Base-by-base conservation (phyloP, 495 filamentous ascomycete species). In the Penicillium samsonianum region DNA sequence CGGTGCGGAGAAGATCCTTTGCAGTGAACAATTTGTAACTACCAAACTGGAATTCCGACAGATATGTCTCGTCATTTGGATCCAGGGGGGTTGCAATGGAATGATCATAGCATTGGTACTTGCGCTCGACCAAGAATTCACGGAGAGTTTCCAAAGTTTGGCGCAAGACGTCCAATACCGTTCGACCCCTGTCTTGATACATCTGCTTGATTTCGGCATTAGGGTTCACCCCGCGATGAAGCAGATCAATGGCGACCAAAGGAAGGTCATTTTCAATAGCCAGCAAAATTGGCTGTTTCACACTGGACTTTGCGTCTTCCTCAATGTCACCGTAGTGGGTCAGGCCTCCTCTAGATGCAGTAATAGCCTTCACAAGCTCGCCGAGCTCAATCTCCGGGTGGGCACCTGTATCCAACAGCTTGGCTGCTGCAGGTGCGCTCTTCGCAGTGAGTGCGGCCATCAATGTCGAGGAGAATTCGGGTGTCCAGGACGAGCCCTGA, bases 211-310 rank as follows among this genome's bases (percentile, higher is more conserved):
- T 69, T 4, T 85, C 49, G 0, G 78, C 69, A 51, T 84, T 85
- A 0, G 81, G 77, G 66, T 87, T 79, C 1, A 73, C 86, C 12
- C 88, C 88, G 28, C 69, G 75, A 26, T 76, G 67, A 1, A 92
- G 63, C 5, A 92, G 71, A 20, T 81, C 75, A 4, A 84, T 55
- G 5, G 82, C 85, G 12, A 82, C 45, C 3, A 74, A 61, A 0
- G 83, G 83, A 35, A 83, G 63, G 10, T 80, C 62, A 6, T 74
- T 76, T 1, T 69, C 52, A 4, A 87, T 71, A 0, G 88, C 88
- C 5, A 78, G 47, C 3, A 89, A 63, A 31, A 91, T 69, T 1
- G 87, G 87, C 64, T 91, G 88, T 23, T 77, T 67, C 0, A 76
- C 52, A 14, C 53, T 51, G 9, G 62, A 19, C 1, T 74, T 46